Base-by-base conservation (phyloP, 2,329 filamentous ascomycete genomes). In the Lecanoromycetidae sp. region DNA sequence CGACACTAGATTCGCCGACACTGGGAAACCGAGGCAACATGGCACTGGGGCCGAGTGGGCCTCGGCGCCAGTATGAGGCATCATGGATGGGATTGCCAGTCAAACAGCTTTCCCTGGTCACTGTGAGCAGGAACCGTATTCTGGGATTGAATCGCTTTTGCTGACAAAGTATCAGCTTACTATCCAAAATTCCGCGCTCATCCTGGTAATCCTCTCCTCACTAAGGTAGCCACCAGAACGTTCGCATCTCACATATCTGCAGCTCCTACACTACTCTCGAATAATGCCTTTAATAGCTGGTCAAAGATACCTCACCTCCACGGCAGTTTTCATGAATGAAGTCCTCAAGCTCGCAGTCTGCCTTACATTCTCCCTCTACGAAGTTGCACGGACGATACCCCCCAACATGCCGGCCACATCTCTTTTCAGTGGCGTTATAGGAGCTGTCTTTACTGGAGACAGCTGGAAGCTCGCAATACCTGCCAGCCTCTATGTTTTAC, bases 401-500 rank as follows among this genome's bases (percentile, higher is more conserved):
- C 79, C 87, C 6, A 84, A 84, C 26, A 85, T 85, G 19, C 84
- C 87, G 2, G 82, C 82, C 17, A 86, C 85, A 0, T 79, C 85
- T 1, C 72, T 95, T 15, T 85, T 93, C 60, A 76, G 80, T 57
- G 82, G 87, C 58, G 77, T 96, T 20, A 84, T 81, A 59, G 80
- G 77, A 57, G 78, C 80, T 25, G 83, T 95, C 13, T 94, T 96
- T 61, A 82, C 83, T 0, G 82, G 83, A 8, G 91, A 96, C 61
- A 87, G 87, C 56, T 96, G 90, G 90, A 94, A 94, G 64, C 69
- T 98, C 54, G 87, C 86, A 7, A 80, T 96, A 34, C 91, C 90
- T 0, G 91, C 90, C 3, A 74, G 79, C 4, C 71, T 96, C 1
- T 96, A 94, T 61, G 94, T 90, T 0, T 63, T 95, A 23, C 87